Conservation (phyloP, 345 rosid genomes). For the Linum usitatissimum region DNA sequence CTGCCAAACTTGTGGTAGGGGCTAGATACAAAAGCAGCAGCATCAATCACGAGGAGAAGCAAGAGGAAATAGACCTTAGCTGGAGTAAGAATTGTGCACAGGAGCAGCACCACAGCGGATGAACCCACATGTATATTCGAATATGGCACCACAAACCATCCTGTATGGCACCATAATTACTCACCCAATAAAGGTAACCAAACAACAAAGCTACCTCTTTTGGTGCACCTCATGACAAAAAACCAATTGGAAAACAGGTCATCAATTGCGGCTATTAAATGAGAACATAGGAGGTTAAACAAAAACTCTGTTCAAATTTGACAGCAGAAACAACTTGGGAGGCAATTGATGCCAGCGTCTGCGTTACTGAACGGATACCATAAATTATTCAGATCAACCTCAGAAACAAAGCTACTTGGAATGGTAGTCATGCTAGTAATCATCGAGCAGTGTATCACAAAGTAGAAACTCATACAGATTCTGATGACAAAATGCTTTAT, state of each 20-base stretch:
- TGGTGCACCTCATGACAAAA: neutral
- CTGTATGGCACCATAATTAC: slow-evolving; percentile 62
- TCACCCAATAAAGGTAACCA: slow-evolving; percentile 47
- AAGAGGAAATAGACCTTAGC: slow-evolving; percentile 44
- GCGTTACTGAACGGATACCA: neutral
- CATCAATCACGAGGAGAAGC: slow-evolving; percentile 26
- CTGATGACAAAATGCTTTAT: neutral
- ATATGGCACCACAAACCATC: slow-evolving; percentile 28
- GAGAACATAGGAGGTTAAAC: neutral
- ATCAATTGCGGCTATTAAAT: neutral
- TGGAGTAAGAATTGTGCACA: slow-evolving; percentile 40
- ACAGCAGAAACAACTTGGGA: too few species aligned
- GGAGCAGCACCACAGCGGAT: slow-evolving; percentile 41
- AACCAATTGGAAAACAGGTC: neutral
- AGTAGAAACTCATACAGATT: neutral
- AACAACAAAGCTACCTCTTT: slow-evolving; percentile 29
- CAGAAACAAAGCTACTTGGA: neutral
- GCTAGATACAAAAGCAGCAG: slow-evolving; percentile 11
- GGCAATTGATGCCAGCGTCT: too few species aligned
- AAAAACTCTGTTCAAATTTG: too few species aligned
- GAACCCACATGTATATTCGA: slow-evolving; percentile 36
- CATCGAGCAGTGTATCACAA: neutral
- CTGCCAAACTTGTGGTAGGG: slow-evolving; percentile 5
- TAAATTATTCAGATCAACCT: neutral
- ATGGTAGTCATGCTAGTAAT: neutral